Evolutionary conservation across 805 yeast genomes (phyloP).

Genomic region (Ogataea pilisensis): DNA sequence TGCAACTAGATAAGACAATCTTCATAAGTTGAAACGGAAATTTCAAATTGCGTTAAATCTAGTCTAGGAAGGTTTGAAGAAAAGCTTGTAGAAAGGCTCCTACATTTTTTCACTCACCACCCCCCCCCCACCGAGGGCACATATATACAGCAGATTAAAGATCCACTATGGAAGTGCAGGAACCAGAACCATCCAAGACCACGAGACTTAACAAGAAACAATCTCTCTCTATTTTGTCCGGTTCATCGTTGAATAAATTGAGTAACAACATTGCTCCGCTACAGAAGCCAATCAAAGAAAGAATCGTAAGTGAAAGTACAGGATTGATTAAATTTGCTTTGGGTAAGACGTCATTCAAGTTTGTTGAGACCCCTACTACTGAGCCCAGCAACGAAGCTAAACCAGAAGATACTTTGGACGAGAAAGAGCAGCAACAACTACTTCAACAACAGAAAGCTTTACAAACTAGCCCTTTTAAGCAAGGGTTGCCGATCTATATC

Average conservation of each 20-base stretch:
- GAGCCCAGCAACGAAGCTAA: not conserved
- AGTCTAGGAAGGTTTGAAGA: not conserved
- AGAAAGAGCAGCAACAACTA: not conserved
- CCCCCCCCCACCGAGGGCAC: not conserved
- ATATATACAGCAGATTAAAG: not conserved
- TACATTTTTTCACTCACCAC: too few relatives aligned
- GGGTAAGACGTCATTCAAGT: constrained; percentile 8
- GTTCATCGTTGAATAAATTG: constrained; percentile 23
- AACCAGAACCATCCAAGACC: not conserved
- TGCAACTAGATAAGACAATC: too few relatives aligned
- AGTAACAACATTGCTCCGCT: constrained; percentile 8
- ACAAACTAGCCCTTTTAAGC: constrained; percentile 3
- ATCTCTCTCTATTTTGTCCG: constrained; percentile 32
- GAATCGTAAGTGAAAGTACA: constrained; percentile 47
- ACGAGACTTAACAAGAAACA: constrained; percentile 25
- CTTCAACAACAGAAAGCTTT: not conserved
- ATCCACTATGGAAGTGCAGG: not conserved
- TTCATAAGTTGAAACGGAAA: too few relatives aligned
- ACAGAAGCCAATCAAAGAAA: constrained; percentile 30
- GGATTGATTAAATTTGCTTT: constrained; percentile 46
- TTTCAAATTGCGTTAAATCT: not conserved
- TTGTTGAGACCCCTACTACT: not conserved
- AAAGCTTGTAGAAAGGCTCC: too few relatives aligned
- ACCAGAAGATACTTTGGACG: constrained; percentile 1
- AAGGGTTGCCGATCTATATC: constrained; percentile 34